phyloP scores from a whole-genome alignment of 441 rosid species.

The Viola pubescens region DNA sequence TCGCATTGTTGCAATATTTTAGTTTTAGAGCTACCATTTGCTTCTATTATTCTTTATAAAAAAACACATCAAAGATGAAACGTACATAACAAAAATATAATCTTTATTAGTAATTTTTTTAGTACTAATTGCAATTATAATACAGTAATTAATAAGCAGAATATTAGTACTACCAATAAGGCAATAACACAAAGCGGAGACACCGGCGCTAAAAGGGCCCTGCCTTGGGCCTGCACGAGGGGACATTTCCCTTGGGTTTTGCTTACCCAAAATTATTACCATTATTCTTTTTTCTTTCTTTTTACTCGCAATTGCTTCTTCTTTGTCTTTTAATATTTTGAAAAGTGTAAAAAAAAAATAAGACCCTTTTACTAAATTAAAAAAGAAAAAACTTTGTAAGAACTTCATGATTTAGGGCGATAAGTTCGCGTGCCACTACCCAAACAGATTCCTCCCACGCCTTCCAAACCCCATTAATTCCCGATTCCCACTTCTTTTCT shows the following conservation, averaged over 20 bases:
- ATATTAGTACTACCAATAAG: slow-evolving; percentile 10
- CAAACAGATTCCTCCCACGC: slow-evolving; percentile 29
- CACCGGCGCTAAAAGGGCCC: slow-evolving; percentile 65
- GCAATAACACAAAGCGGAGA: slow-evolving; percentile 45
- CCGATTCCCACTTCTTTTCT: slow-evolving; percentile 5
- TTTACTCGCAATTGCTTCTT: slow-evolving; percentile 1
- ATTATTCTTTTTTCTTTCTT: not conserved
- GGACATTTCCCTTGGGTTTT: slow-evolving; percentile 59
- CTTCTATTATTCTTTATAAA: no score
- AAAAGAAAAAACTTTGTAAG: slow-evolving; percentile 1
- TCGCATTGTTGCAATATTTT: no score
- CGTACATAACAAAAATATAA: no score
- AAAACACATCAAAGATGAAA: no score
- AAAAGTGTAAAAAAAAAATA: slow-evolving; percentile 25
- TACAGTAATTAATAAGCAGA: slow-evolving; percentile 5
- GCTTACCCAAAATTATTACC: not conserved
- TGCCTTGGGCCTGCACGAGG: slow-evolving; percentile 49
- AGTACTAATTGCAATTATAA: no score
- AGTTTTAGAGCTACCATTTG: no score
- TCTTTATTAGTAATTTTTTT: no score
- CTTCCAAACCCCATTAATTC: not conserved
- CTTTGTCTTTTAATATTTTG: slow-evolving; percentile 23
- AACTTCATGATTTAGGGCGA: slow-evolving; percentile 42
- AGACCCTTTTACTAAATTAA: slow-evolving; percentile 19
- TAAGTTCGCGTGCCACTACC: slow-evolving; percentile 50